Evolutionary conservation across 345 rosid genomes (phyloP).

Genomic region (sweet orange (Citrus sinensis)): DVS_A1.0 CM039164.1:19866001-19866500

Average conservation of each 20-base stretch:
- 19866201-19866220: neutral
- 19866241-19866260: neutral
- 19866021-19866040: neutral
- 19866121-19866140: constrained; percentile 45
- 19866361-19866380: neutral
- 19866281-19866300: neutral
- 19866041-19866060: neutral
- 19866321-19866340: neutral
- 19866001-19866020: neutral
- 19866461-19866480: neutral
- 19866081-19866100: constrained; percentile 67
- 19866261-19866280: neutral
- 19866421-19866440: neutral
- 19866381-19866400: neutral
- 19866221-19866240: neutral
- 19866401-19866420: neutral
- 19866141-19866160: neutral
- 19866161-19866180: neutral
- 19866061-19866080: constrained; percentile 75
- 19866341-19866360: neutral
- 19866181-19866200: neutral
- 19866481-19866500: neutral
- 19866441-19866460: neutral
- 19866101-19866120: constrained; percentile 87
- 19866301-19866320: neutral